Percentiles rank a stretch among this genome's conserved stretches.
These are phyloP conservation scores for Scedosporium minutisporum DNA, from an alignment of 2,329 filamentous ascomycete genomes.

Conservation along the genomic window DNA sequence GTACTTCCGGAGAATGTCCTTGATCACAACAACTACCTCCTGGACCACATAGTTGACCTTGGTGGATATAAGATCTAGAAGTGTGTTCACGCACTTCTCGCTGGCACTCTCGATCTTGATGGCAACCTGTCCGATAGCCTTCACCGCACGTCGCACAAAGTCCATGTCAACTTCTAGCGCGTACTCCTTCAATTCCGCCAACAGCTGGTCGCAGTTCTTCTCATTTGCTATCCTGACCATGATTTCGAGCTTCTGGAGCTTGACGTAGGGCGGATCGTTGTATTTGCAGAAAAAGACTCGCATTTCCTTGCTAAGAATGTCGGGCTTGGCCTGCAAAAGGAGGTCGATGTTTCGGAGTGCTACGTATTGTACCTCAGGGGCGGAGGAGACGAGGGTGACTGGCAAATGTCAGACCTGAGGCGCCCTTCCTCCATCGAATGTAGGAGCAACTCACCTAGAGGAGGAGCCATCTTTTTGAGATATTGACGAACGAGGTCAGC, in stretches of 20 bases:
- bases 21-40: conserved; percentile 97
- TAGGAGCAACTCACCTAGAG: conserved; percentile 54
- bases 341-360: conserved; percentile 94
- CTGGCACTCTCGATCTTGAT: conserved; percentile 96
- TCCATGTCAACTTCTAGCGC: conserved; percentile 99
- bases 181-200: conserved; percentile 94
- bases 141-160: conserved; percentile 87
- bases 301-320: conserved; percentile 94
- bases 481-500: conserved; percentile 74
- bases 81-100: conserved; percentile 88
- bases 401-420: background rate
- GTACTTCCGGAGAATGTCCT: conserved; percentile 96
- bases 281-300: conserved; percentile 99
- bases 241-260: conserved; percentile 94
- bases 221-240: conserved; percentile 99
- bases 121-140: conserved; percentile 92
- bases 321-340: conserved; percentile 87
- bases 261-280: conserved; percentile 95
- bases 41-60: conserved; percentile 99
- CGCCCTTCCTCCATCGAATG: too few relatives aligned
- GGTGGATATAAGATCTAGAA: conserved; percentile 88
- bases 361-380: conserved; percentile 96
- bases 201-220: conserved; percentile 86
- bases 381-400: conserved; percentile 93
- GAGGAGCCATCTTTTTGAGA: conserved; percentile 97